Evolutionary conservation across 441 rosid genomes (phyloP), one percentile per base, ranked within the genome.

Genomic region (Flueggea neowawraea): DNA sequence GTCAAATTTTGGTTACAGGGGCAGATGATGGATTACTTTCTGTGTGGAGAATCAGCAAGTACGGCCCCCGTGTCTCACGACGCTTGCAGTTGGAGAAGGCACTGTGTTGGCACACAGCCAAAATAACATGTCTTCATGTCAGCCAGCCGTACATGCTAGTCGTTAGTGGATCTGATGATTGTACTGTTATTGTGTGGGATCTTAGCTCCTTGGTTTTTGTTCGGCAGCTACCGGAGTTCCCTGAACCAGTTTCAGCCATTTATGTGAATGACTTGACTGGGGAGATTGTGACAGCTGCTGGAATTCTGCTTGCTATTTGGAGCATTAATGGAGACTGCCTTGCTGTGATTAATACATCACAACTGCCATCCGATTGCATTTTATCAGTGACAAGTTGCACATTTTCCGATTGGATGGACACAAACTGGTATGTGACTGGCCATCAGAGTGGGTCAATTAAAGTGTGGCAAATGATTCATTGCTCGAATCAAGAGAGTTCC

Each of bases 401-500:
- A 31, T 86, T 69, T 74, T 93, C 98, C 0, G 99, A 96, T 78
- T 96, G 99, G 98, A 76, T 75, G 72, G 98, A 90, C 74, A 89
- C 91, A 49, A 80, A 78, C 70, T 96, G 98, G 97, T 93, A 87
- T 55, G 96, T 82, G 67, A 93, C 99, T 12, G 99, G 99, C 61
- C 99, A 93, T 76, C 99, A 93, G 78, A 96, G 97, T 75, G 99
- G 99, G 39, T 92, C 99, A 1, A 78, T 96, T 58, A 96, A 93
- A 82, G 83, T 96, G 62, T 96, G 99, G 99, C 85, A 88, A 64
- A 89, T 96, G 98, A 74, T 90, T 61, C 95, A 96, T 79, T 74
- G 74, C 77, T 72, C 97, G 15, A 82, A 70, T 75, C 82, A 79
- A 22, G 82, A 77, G 70, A 82, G 72, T 67, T 73, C 72, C 50